Conservation (phyloP, 2,329 filamentous ascomycete genomes). For the Hirsutella minnesotensis region DNA sequence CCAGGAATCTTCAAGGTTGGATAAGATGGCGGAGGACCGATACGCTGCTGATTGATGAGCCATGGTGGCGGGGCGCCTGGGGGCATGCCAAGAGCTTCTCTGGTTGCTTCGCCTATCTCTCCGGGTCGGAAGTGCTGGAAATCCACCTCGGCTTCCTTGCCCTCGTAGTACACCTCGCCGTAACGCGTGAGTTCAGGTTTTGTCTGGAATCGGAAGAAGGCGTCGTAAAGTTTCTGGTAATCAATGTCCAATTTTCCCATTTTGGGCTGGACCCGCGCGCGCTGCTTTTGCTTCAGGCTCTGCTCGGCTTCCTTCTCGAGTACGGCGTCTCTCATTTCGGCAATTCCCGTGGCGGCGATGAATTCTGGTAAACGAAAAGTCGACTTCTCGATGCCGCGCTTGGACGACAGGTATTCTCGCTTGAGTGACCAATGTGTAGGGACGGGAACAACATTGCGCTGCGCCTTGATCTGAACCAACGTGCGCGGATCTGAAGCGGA, state of each 20-base stretch:
- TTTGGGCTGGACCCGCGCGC: slow-evolving; percentile 87
- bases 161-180: slow-evolving; percentile 98
- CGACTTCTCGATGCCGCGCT: slow-evolving; percentile 91
- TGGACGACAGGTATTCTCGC: slow-evolving; percentile 92
- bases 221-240: slow-evolving; percentile 95
- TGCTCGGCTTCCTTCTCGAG: slow-evolving; percentile 92
- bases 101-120: slow-evolving; percentile 78
- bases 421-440: slow-evolving; percentile 92
- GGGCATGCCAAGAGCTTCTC: slow-evolving; percentile 87
- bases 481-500: slow-evolving; percentile 81
- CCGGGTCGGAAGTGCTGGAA: slow-evolving; percentile 81
- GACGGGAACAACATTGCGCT: slow-evolving; percentile 90
- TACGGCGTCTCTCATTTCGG: slow-evolving; percentile 95
- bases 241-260: slow-evolving; percentile 97
- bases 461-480: slow-evolving; percentile 87
- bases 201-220: slow-evolving; percentile 95
- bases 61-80: slow-evolving; percentile 88
- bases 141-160: slow-evolving; percentile 96
- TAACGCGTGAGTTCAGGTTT: slow-evolving; percentile 91
- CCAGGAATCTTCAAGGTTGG: slow-evolving; percentile 91
- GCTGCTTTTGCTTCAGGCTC: slow-evolving; percentile 85
- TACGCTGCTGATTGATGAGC: slow-evolving; percentile 93
- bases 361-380: slow-evolving; percentile 90
- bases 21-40: slow-evolving; percentile 87
- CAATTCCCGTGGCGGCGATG: slow-evolving; percentile 93